These are phyloP conservation scores for Myxozyma sirexii DNA, from an alignment of 805 yeast genomes.

Conservation along the genomic window DNA sequence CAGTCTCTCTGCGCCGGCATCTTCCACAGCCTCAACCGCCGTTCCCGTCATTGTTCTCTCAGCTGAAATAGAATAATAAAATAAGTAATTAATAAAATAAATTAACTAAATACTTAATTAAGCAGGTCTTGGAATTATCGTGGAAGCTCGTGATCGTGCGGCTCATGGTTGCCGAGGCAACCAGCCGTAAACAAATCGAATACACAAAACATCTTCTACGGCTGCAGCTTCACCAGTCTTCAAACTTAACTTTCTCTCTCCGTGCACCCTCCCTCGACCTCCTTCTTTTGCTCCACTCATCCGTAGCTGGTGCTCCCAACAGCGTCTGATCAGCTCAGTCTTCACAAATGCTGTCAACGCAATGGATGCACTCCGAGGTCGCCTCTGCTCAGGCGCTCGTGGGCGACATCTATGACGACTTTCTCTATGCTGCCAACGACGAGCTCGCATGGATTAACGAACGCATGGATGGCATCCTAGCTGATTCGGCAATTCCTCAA, in stretches of 20 bases:
- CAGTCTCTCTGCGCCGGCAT: too few species aligned
- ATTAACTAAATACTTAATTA: background rate
- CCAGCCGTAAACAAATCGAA: background rate
- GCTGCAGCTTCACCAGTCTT: background rate
- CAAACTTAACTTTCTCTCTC: background rate
- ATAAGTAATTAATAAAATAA: too few species aligned
- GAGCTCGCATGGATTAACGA: slow-evolving; percentile 33
- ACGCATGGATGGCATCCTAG: slow-evolving; percentile 20
- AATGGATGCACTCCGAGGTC: slow-evolving; percentile 29
- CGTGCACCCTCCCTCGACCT: background rate
- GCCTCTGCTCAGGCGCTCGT: slow-evolving; percentile 12
- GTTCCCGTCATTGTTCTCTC: too few species aligned
- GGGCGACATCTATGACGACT: slow-evolving; percentile 19
- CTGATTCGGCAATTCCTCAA: background rate
- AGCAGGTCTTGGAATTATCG: background rate
- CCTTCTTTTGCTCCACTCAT: background rate
- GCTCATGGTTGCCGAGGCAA: slow-evolving; percentile 2
- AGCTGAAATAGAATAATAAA: too few species aligned
- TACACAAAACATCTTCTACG: background rate
- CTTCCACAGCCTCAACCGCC: too few species aligned
- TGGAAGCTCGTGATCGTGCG: background rate
- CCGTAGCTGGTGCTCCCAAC: background rate
- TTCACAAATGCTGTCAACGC: slow-evolving; percentile 3
- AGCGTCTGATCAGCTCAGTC: background rate
- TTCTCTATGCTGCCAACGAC: slow-evolving; percentile 30